These are phyloP conservation scores for Pythium aquatile DNA, from an alignment of 352 stramenopile species.

Conservation along the genomic window DNA sequence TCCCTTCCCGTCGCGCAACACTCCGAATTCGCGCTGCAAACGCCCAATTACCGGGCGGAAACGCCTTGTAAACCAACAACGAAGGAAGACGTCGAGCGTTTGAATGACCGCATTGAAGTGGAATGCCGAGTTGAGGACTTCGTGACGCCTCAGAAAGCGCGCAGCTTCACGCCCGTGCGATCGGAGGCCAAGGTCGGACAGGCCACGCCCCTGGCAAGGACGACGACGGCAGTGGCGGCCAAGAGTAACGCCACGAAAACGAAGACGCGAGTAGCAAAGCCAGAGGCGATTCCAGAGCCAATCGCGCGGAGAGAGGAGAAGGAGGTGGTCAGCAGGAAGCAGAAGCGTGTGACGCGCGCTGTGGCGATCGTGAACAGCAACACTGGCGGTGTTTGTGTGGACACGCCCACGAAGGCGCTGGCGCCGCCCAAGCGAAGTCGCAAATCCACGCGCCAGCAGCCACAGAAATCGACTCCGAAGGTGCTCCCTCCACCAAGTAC, in stretches of 20 bases:
- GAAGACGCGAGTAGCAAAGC: background rate
- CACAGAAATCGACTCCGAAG: background rate
- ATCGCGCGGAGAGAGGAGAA: background rate
- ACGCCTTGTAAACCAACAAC: slow-evolving; percentile 1
- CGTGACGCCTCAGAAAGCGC: background rate
- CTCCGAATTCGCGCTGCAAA: background rate
- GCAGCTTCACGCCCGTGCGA: background rate
- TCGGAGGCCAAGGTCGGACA: background rate
- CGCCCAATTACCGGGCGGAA: background rate
- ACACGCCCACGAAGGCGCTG: slow-evolving; percentile 40
- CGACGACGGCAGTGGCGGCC: background rate
- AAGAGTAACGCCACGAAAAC: background rate
- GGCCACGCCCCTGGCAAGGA: background rate
- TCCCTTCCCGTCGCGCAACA: background rate
- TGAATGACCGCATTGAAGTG: slow-evolving; percentile 16
- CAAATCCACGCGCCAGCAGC: slow-evolving; percentile 9
- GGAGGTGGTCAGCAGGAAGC: slow-evolving; percentile 6
- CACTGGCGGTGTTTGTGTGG: slow-evolving; percentile 35
- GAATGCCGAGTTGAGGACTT: slow-evolving; percentile 17
- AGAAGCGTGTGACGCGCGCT: slow-evolving; percentile 41
- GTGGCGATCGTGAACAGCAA: slow-evolving; percentile 30
- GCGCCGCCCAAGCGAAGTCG: slow-evolving; percentile 45
- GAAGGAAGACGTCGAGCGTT: slow-evolving; percentile 7
- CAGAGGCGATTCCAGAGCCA: background rate
- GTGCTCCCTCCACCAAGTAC: background rate